These are phyloP conservation scores for Teratosphaeria gauchensis DNA, from an alignment of 2,329 filamentous ascomycete genomes.

Conservation along the genomic window DNA sequence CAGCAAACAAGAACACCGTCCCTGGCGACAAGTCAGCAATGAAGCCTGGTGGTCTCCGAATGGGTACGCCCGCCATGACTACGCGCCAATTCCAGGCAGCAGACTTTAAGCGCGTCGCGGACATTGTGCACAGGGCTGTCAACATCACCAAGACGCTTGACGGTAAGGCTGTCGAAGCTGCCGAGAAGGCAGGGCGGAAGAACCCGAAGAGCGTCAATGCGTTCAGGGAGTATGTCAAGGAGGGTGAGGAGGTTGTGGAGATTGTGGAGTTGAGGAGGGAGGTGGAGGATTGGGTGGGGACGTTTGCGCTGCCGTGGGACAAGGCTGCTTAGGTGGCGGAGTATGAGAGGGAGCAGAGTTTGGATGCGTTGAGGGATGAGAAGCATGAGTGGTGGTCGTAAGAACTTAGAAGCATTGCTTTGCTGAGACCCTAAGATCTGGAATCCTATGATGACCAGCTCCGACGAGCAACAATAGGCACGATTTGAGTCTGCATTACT, in stretches of 20 bases:
- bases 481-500: no score
- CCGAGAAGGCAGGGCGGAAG: constrained; percentile 58
- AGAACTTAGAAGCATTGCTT: background rate
- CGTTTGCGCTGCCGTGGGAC: constrained; percentile 10
- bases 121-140: constrained; percentile 76
- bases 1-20: constrained; percentile 99
- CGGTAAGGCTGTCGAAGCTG: constrained; percentile 60
- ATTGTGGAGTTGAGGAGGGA: constrained; percentile 64
- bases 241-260: constrained; percentile 58
- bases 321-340: constrained; percentile 4
- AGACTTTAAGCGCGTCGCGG: constrained; percentile 79
- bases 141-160: constrained; percentile 68
- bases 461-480: no score
- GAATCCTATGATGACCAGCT: no score
- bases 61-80: constrained; percentile 96
- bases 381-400: constrained; percentile 2
- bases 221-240: constrained; percentile 59
- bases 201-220: constrained; percentile 54
- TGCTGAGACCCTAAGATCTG: no score
- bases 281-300: constrained; percentile 64
- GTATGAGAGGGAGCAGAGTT: background rate
- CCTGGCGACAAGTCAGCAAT: constrained; percentile 90
- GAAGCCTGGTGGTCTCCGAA: constrained; percentile 82
- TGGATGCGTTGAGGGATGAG: constrained; percentile 1
- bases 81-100: constrained; percentile 82